Evolutionary conservation across 140 eudicot species (phyloP).

Genomic region (Oenanthe javanica): DNA sequence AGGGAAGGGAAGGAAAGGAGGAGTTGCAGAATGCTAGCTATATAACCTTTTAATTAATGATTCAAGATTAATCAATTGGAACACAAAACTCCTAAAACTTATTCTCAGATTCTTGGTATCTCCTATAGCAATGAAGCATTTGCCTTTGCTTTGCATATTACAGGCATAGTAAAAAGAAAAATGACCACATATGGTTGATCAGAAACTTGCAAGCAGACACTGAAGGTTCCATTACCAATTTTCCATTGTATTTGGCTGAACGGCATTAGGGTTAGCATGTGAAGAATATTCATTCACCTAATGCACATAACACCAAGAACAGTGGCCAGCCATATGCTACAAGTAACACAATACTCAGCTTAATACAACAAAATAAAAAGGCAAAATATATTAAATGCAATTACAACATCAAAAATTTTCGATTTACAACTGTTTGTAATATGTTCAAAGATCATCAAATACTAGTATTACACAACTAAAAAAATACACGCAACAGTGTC

Average conservation of each 20-base stretch:
- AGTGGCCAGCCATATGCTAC: background rate
- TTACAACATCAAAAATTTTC: background rate
- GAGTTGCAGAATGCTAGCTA: too few species aligned
- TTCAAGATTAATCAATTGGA: background rate
- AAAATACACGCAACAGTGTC: background rate
- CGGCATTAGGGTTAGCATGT: background rate
- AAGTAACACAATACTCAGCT: background rate
- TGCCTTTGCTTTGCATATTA: background rate
- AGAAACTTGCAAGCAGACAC: background rate
- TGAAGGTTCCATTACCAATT: background rate
- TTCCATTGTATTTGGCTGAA: background rate
- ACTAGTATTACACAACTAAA: background rate
- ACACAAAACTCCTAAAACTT: too few species aligned
- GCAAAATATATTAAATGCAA: background rate
- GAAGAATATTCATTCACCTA: background rate
- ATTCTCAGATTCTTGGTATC: too few species aligned
- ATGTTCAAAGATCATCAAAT: background rate
- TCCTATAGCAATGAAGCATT: too few species aligned
- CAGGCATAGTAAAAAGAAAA: background rate
- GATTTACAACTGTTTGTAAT: background rate
- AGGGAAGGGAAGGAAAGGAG: too few species aligned
- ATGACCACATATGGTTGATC: background rate
- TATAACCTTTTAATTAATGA: background rate
- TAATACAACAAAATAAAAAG: background rate
- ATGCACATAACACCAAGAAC: background rate